Conservation (phyloP, 805 yeast species). For the Jamesozyma lodderae region DNA sequence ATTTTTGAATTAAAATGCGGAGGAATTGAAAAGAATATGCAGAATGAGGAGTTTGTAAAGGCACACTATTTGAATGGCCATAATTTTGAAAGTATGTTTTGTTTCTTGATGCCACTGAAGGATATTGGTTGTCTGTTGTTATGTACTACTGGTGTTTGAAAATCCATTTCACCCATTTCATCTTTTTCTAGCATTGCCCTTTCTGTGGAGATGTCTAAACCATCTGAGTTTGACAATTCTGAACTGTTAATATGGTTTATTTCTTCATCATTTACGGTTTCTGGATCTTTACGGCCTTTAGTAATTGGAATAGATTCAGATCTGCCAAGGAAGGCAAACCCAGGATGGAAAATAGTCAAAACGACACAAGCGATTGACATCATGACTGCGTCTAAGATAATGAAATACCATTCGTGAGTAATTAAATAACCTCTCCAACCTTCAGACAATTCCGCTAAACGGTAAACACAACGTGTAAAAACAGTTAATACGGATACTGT, state of each 20-base stretch:
- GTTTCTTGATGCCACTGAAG: too few species aligned
- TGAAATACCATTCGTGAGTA: slow-evolving; percentile 47
- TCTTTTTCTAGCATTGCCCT: too few species aligned
- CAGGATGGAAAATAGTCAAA: slow-evolving; percentile 56
- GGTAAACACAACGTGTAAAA: slow-evolving; percentile 59
- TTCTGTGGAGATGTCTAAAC: background rate
- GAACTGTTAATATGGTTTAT: too few species aligned
- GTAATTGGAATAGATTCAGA: slow-evolving; percentile 19
- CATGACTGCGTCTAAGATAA: slow-evolving; percentile 56
- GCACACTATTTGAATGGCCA: background rate
- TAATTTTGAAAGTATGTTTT: too few species aligned
- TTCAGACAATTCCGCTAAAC: slow-evolving; percentile 61
- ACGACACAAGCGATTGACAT: slow-evolving; percentile 40
- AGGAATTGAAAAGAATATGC: too few species aligned
- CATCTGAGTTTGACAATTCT: background rate
- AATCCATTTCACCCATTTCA: too few species aligned
- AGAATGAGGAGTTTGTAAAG: too few species aligned
- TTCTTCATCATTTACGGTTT: slow-evolving; percentile 3
- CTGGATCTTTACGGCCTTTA: slow-evolving; percentile 11
- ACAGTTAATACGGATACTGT: slow-evolving; percentile 44
- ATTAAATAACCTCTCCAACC: slow-evolving; percentile 59
- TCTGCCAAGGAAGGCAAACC: slow-evolving; percentile 39
- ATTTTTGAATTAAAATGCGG: too few species aligned
- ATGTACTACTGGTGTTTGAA: too few species aligned
- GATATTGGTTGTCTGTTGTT: too few species aligned